Conservation (phyloP, 2,329 filamentous ascomycete genomes). For the Phialophora chinensis region DNA sequence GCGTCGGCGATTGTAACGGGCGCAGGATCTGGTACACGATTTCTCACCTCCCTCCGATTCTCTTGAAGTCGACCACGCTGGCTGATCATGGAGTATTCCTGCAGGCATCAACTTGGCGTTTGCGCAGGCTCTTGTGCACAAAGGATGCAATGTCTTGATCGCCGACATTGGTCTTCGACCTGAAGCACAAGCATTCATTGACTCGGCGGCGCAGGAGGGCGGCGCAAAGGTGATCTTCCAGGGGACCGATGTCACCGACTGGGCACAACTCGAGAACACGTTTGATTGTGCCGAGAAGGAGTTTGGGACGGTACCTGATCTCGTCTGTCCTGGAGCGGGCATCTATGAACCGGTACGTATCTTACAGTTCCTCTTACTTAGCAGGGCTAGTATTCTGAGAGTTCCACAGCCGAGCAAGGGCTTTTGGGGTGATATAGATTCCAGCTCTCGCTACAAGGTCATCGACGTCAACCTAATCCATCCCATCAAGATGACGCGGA, state of each 20-base stretch:
- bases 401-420: neutral
- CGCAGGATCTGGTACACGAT: conserved; percentile 45
- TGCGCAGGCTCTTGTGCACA: conserved; percentile 48
- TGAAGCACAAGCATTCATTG: conserved; percentile 49
- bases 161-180: conserved; percentile 52
- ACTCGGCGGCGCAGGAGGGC: conserved; percentile 40
- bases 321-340: conserved; percentile 55
- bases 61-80: neutral
- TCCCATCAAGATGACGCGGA: conserved; percentile 57
- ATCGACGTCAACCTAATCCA: conserved; percentile 59
- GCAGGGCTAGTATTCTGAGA: neutral
- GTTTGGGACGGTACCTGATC: conserved; percentile 52
- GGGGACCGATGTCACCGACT: conserved; percentile 54
- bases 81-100: neutral
- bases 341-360: conserved; percentile 43
- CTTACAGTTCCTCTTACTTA: neutral
- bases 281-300: conserved; percentile 56
- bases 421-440: conserved; percentile 43
- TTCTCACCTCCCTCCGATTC: neutral
- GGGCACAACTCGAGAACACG: conserved; percentile 56
- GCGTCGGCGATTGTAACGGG: conserved; percentile 58
- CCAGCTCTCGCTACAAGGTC: conserved; percentile 50
- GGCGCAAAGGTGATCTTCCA: conserved; percentile 49
- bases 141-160: conserved; percentile 53
- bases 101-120: conserved; percentile 54